These are phyloP conservation scores for Sphaerulina vaccinii DNA, from an alignment of 2,329 filamentous ascomycete genomes.

Conservation along the genomic window DNA sequence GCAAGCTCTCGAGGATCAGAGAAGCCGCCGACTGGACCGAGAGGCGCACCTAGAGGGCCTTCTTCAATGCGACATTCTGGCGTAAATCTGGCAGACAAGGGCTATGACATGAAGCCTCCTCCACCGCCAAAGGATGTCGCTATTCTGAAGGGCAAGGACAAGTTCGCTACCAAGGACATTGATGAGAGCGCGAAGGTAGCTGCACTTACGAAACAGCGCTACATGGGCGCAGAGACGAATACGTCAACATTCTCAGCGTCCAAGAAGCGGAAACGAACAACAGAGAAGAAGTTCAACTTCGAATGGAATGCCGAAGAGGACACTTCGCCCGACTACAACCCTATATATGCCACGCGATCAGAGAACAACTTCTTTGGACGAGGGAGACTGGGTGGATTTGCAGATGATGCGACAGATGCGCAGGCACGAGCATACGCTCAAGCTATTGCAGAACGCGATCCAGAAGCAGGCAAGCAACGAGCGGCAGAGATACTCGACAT, in stretches of 20 bases:
- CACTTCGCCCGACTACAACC: slow-evolving; percentile 80
- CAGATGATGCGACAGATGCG: slow-evolving; percentile 55
- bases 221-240: slow-evolving; percentile 88
- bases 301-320: slow-evolving; percentile 97
- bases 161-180: slow-evolving; percentile 42
- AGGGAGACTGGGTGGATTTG: slow-evolving; percentile 66
- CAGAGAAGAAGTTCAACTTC: slow-evolving; percentile 98
- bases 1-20: slow-evolving; percentile 1
- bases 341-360: slow-evolving; percentile 68
- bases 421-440: slow-evolving; percentile 59
- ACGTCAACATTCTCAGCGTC: slow-evolving; percentile 87
- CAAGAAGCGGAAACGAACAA: slow-evolving; percentile 91
- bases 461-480: slow-evolving; percentile 70
- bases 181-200: slow-evolving; percentile 65
- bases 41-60: slow-evolving; percentile 63
- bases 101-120: slow-evolving; percentile 54
- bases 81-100: slow-evolving; percentile 43
- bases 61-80: slow-evolving; percentile 60
- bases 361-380: slow-evolving; percentile 69
- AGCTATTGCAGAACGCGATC: slow-evolving; percentile 71
- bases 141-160: slow-evolving; percentile 38
- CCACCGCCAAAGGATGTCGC: slow-evolving; percentile 46
- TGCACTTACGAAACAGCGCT: slow-evolving; percentile 72
- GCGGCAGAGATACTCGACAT: slow-evolving; percentile 81
- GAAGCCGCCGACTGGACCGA: slow-evolving; percentile 5